Evolutionary conservation across 177 flowering plant genomes (phyloP).

Genomic region (Tripterygium wilfordii): DNA sequence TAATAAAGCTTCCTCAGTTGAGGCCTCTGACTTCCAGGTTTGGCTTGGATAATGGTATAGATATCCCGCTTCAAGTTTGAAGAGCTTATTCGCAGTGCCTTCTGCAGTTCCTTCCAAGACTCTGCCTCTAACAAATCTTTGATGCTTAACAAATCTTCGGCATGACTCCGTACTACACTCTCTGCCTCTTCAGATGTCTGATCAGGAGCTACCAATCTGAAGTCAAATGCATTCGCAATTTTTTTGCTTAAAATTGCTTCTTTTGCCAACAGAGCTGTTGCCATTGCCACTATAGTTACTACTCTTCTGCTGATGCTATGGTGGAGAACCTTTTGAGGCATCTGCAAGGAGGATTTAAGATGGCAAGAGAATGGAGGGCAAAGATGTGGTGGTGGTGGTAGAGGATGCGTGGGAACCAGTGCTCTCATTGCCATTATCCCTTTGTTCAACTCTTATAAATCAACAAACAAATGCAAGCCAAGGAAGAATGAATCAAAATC

Average conservation of each 20-base stretch:
- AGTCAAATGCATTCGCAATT: constrained; percentile 35
- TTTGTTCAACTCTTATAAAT: background rate
- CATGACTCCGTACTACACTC: constrained; percentile 35
- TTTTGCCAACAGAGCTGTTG: constrained; percentile 1
- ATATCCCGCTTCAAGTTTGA: constrained; percentile 53
- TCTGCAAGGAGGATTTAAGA: constrained; percentile 2
- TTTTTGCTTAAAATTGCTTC: constrained; percentile 14
- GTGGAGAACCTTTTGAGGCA: background rate
- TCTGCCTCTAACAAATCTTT: constrained; percentile 38
- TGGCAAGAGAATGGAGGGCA: constrained; percentile 5
- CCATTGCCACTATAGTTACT: constrained; percentile 8
- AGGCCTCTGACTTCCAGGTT: constrained; percentile 59
- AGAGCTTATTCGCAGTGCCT: constrained; percentile 44
- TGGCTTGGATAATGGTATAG: constrained; percentile 61
- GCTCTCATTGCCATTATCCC: constrained; percentile 11
- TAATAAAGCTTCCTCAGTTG: constrained; percentile 59
- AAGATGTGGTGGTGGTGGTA: background rate
- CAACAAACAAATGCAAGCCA: too few relatives aligned
- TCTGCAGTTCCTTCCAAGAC: constrained; percentile 62
- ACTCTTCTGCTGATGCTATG: constrained; percentile 11
- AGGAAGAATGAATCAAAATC: too few relatives aligned
- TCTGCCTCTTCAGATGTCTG: constrained; percentile 63
- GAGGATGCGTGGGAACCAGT: background rate
- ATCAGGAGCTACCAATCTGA: constrained; percentile 51
- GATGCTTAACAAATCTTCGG: constrained; percentile 35